Percentiles rank a stretch among this genome's conserved stretches.
Conservation (phyloP, 768 basidiomycete genomes). For the Calocybe indica region DNA sequence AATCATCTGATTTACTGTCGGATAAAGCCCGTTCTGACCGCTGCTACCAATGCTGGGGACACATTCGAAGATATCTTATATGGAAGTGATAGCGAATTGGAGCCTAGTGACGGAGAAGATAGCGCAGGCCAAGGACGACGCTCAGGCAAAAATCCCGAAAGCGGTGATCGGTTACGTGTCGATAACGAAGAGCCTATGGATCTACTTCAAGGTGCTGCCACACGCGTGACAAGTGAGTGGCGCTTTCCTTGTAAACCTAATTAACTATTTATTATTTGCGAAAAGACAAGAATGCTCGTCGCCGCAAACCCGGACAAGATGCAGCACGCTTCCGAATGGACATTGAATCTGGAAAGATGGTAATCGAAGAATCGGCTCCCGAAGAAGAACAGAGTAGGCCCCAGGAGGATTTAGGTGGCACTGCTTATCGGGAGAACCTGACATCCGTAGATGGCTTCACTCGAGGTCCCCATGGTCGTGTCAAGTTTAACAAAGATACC, state of each 20-base stretch:
- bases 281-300: slow-evolving; percentile 27
- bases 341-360: slow-evolving; percentile 72
- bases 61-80: slow-evolving; percentile 98
- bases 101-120: slow-evolving; percentile 62
- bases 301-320: slow-evolving; percentile 81
- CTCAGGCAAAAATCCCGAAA: slow-evolving; percentile 26
- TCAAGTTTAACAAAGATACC: slow-evolving; percentile 97
- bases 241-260: neutral
- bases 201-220: slow-evolving; percentile 74
- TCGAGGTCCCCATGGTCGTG: slow-evolving; percentile 72
- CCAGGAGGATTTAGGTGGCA: slow-evolving; percentile 54
- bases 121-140: slow-evolving; percentile 15
- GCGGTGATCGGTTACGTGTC: slow-evolving; percentile 64
- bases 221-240: slow-evolving; percentile 65
- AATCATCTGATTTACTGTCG: no score
- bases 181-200: slow-evolving; percentile 97
- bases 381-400: slow-evolving; percentile 36
- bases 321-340: slow-evolving; percentile 85
- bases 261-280: slow-evolving; percentile 10
- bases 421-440: slow-evolving; percentile 78
- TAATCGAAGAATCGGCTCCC: slow-evolving; percentile 58
- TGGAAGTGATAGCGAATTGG: slow-evolving; percentile 90
- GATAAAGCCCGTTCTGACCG: slow-evolving; percentile 31
- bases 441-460: slow-evolving; percentile 88
- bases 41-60: slow-evolving; percentile 61